Base-by-base conservation (phyloP, 768 basidiomycete species). In the Amanita inopinata region DNA sequence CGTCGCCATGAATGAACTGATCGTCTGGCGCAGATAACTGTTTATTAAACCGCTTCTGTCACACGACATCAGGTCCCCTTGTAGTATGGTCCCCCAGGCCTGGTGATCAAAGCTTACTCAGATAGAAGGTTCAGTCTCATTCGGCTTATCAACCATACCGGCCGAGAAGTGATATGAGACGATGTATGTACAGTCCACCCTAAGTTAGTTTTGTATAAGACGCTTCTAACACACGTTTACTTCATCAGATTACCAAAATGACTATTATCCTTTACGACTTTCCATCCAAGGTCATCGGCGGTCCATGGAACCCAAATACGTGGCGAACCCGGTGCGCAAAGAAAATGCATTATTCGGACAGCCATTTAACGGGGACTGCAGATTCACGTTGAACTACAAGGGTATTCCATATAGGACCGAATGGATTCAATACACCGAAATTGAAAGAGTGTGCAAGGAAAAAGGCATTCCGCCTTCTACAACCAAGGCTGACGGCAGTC, bases 241-340 rank as follows among this genome's bases (percentile, higher is more conserved):
- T 18, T 30, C 15, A 2, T 20, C 38, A 39, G 12, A 22, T 19
- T n/a, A n/a, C 12, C 15, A 33, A 41, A 20, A 24, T 32, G 30
- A 34, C 30, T 5, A 64, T 68, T 45, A 56, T 52, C 14, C 54
- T 71, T 33, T 74, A 71, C 55, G 73, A 73, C 42, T 64, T 74
- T 31, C 64, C 66, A 15, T 59, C 61, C 25, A 57, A 50, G 30
- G 38, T 58, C 4, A 41, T 51, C 1, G 40, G 5, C 35, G 56
- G 52, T 3, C 57, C 62, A 5, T 72, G 66, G 63, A 67, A 68
- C 3, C 65, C 69, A 5, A 73, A 71, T 45, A 65, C 67, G 24
- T 70, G 65, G 66, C 71, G 68, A 51, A 55, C 57, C 9, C 51
- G 73, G 72, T 66, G 31, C 38, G 57, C 20, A 8, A 24, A 67